These are phyloP conservation scores for Pichia manshurica DNA, from an alignment of 805 yeast species.

Conservation along the genomic window DNA sequence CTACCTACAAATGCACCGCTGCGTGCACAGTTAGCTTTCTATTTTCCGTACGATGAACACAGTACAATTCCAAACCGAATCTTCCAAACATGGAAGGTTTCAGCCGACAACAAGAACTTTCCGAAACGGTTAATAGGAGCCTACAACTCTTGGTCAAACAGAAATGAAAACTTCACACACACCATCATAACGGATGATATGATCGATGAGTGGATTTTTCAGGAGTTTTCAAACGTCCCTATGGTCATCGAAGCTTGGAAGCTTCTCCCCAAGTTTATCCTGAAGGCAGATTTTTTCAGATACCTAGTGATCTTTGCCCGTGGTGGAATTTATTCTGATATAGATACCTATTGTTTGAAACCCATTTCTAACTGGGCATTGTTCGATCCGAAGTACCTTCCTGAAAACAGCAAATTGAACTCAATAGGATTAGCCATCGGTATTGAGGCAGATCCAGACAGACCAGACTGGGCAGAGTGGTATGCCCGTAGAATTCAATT, in stretches of 20 bases:
- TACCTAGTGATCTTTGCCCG: slow-evolving; percentile 81
- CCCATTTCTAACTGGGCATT: slow-evolving; percentile 76
- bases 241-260: slow-evolving; percentile 70
- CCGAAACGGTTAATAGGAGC: slow-evolving; percentile 42
- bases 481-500: slow-evolving; percentile 90
- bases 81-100: slow-evolving; percentile 94
- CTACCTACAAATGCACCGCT: slow-evolving; percentile 23
- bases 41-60: slow-evolving; percentile 68
- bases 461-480: slow-evolving; percentile 91
- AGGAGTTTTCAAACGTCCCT: slow-evolving; percentile 66
- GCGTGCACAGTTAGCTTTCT: slow-evolving; percentile 57
- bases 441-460: slow-evolving; percentile 94
- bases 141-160: slow-evolving; percentile 57
- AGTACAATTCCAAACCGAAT: slow-evolving; percentile 68
- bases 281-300: slow-evolving; percentile 91
- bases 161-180: slow-evolving; percentile 62
- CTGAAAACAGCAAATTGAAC: neutral
- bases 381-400: slow-evolving; percentile 24
- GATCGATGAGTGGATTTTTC: slow-evolving; percentile 49
- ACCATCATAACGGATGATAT: slow-evolving; percentile 62
- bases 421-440: slow-evolving; percentile 70
- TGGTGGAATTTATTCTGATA: slow-evolving; percentile 91
- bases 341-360: slow-evolving; percentile 76
- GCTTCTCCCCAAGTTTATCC: slow-evolving; percentile 69
- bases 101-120: slow-evolving; percentile 52